These are phyloP conservation scores for Penicillium egyptiacum DNA, from an alignment of 495 filamentous ascomycete species.

Conservation along the genomic window DNA sequence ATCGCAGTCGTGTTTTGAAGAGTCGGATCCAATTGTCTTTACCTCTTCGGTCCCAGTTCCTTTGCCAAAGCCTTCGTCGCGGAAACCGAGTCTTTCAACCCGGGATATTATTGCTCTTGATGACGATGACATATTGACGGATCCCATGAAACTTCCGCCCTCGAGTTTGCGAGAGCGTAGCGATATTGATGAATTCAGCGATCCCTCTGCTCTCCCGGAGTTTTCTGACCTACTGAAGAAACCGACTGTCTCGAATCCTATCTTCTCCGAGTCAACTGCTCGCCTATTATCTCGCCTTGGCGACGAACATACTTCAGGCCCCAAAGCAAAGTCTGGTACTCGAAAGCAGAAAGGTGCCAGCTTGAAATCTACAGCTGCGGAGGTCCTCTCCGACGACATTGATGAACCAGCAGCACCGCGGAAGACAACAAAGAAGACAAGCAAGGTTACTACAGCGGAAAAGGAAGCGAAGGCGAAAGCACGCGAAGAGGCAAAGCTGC, in stretches of 20 bases:
- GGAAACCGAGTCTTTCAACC: constrained; percentile 6
- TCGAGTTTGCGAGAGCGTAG: constrained; percentile 19
- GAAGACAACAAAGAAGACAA: constrained; percentile 29
- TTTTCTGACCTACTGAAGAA: constrained; percentile 31
- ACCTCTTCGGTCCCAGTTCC: constrained; percentile 48
- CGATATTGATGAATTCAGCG: constrained; percentile 43
- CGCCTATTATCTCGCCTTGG: constrained; percentile 36
- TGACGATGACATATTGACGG: constrained; percentile 31
- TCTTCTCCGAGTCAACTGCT: constrained; percentile 43
- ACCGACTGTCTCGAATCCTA: constrained; percentile 14
- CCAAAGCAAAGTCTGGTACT: constrained; percentile 10
- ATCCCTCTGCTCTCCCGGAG: constrained; percentile 33
- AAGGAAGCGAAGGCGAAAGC: constrained; percentile 59
- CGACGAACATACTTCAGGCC: not conserved
- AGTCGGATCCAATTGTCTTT: constrained; percentile 55
- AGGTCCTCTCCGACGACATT: constrained; percentile 21
- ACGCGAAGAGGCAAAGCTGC: constrained; percentile 44
- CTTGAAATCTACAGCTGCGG: not conserved
- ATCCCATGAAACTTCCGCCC: constrained; percentile 1
- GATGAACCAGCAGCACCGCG: constrained; percentile 29
- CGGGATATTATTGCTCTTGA: constrained; percentile 37
- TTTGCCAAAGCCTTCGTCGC: constrained; percentile 8
- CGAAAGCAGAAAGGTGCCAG: constrained; percentile 9
- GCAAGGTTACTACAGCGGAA: constrained; percentile 38
- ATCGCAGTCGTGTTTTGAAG: constrained; percentile 22